phyloP scores from a whole-genome alignment of 768 basidiomycete genomes.

The Podaxis mareebaensis region DNA sequence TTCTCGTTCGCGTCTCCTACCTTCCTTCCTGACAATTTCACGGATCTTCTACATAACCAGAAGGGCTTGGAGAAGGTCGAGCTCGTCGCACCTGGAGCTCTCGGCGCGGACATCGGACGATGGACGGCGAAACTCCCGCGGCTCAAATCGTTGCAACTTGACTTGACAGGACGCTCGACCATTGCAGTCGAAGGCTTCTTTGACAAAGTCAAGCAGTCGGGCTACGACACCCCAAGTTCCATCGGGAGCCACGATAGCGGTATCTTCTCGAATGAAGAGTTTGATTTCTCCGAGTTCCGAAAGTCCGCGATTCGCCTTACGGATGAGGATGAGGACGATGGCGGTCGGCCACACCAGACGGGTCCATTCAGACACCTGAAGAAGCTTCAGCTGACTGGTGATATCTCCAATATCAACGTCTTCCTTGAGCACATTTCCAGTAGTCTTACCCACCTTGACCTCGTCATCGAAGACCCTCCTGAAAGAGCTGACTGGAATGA shows the following conservation, averaged over 20 bases:
- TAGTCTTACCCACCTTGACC: conserved; percentile 66
- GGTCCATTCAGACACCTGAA: conserved; percentile 59
- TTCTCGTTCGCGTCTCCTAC: conserved; percentile 73
- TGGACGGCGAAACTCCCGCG: conserved; percentile 69
- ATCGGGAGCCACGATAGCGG: conserved; percentile 72
- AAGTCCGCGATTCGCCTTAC: conserved; percentile 68
- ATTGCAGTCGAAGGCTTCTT: conserved; percentile 83
- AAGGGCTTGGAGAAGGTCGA: conserved; percentile 58
- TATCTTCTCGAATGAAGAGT: conserved; percentile 75
- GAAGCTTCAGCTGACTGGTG: conserved; percentile 68
- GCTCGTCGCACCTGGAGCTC: conserved; percentile 73
- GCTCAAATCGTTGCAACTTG: conserved; percentile 66
- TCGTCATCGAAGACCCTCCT: conserved; percentile 79
- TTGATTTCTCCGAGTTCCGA: conserved; percentile 75
- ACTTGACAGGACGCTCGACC: conserved; percentile 66
- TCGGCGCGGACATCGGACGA: conserved; percentile 68
- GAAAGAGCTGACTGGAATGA: conserved; percentile 76
- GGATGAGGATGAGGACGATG: conserved; percentile 46
- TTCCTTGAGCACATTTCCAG: conserved; percentile 72
- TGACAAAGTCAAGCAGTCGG: conserved; percentile 66
- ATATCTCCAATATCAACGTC: conserved; percentile 65
- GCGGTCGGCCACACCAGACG: conserved; percentile 24
- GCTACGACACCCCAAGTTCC: conserved; percentile 70
- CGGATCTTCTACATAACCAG: conserved; percentile 63
- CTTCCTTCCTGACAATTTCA: conserved; percentile 69